Base-by-base conservation (phyloP, 768 basidiomycete genomes). In the Pholiota microspora region DNA sequence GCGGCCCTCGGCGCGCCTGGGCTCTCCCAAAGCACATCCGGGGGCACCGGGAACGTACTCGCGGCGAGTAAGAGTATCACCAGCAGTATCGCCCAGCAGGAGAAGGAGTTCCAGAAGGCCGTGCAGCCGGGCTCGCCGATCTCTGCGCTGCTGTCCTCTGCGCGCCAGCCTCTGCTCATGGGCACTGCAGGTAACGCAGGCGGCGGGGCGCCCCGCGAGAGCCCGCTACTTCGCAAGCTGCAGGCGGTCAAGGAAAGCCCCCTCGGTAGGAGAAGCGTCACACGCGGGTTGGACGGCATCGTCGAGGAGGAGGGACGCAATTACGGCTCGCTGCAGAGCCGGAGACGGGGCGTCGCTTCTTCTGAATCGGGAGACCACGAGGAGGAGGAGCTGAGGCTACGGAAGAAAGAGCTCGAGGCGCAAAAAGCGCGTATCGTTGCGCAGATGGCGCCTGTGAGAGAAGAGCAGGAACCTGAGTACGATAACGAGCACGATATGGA, bases 51-150 rank as follows among this genome's bases (percentile, higher is more conserved):
- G 15, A 55, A 28, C 9, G 38, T 49, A 4, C n/a, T 54, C 23
- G 51, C 61, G 23, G 49, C 54, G n/a, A 67, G 56, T 21, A 78
- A 76, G 65, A 79, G 73, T 45, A 74, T 78, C 51, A 80, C 80
- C 13, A 81, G 81, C 10, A 88, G 78, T 42, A 84, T 89, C 54
- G 86, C 87, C 2, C 82, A 92, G 62, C 91, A 93, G 66, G 97
- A 99, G 80, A 88, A 88, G 68, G 97, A 98, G 69, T 98, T 98
- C 86, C 88, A 90, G 74, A 87, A 89, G 64, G 97, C 94, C 1
- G 92, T 98, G 1, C 92, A 94, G 65, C 96, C 95, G 5, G 94
- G 92, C 38, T 92, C 89, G 57, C 97, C 97, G 0, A 95, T 99
- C 56, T 91, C 92, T 25, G 92, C 92, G 2, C 73, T 99, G 46